A percentile compares a stretch with the other conserved stretches of the same genome.
phyloP scores from a whole-genome alignment of 495 filamentous ascomycete species.

The Clohesyomyces aquaticus region DNA sequence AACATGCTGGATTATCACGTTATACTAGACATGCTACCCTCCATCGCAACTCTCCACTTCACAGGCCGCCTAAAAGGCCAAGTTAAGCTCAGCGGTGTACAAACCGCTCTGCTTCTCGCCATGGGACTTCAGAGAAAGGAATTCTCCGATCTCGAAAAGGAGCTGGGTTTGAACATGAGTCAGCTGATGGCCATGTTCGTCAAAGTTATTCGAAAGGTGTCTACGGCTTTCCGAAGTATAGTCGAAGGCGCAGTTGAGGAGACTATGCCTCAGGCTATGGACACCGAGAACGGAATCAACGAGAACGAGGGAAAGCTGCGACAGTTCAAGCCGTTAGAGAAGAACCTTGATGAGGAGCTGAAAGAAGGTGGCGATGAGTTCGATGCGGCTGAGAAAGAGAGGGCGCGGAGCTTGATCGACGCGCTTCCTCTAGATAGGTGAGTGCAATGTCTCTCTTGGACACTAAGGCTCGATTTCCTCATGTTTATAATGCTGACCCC shows the following conservation, averaged over 20 bases:
- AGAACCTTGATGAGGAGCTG: constrained; percentile 80
- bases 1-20: constrained; percentile 98
- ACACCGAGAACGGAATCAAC: constrained; percentile 62
- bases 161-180: constrained; percentile 70
- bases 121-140: constrained; percentile 89
- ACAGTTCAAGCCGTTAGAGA: constrained; percentile 67
- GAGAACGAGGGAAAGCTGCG: constrained; percentile 23
- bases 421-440: constrained; percentile 86
- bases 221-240: constrained; percentile 72
- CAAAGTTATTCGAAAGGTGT: constrained; percentile 88
- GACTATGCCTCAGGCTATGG: constrained; percentile 66
- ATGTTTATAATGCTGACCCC: constrained; percentile 13
- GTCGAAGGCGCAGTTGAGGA: constrained; percentile 74
- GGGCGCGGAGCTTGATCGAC: constrained; percentile 85
- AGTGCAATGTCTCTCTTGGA: constrained; percentile 44
- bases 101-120: constrained; percentile 82
- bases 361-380: constrained; percentile 80
- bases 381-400: constrained; percentile 68
- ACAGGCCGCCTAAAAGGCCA: constrained; percentile 65
- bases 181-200: constrained; percentile 96
- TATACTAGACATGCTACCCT: constrained; percentile 89
- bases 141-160: constrained; percentile 77
- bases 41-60: constrained; percentile 81
- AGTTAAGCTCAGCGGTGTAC: constrained; percentile 74
- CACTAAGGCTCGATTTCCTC: background rate